Base-by-base conservation (phyloP, 1,139 yeast species). In the Suhomyces guaymorum region DNA sequence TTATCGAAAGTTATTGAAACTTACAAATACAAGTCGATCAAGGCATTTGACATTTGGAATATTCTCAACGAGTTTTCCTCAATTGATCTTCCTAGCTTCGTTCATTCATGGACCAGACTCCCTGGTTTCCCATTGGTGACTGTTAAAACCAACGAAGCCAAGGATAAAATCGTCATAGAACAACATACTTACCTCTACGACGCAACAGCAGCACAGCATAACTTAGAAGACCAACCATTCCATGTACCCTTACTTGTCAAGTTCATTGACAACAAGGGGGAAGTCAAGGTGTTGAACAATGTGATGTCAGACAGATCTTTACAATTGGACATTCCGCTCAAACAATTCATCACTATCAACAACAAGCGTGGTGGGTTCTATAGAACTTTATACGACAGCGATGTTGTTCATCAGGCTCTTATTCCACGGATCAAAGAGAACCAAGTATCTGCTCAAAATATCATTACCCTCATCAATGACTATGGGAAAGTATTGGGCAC, bases 31-130 rank as follows among this genome's bases (percentile, higher is more conserved):
- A 62, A 63, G 15, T 35, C 72, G 3, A 61, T 80, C 31, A 78
- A 75, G 46, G 75, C 84, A 3, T 54, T 66, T 25, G 84, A 81
- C 39, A 53, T 82, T 9, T 82, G 88, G 84, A 64, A 60, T 26
- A 55, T 47, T 13, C 48, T 73, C 24, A 57, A 65, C 40, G 56
- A 57, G 3, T 41, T 43, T 7, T 51, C 63, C 0, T 47, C 58
- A 1, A 39, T 62, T 16, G 75, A 73, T 38, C 38, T 72, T 19
- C 48, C 55, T 24, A 45, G 59, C 32, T 75, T 78, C 38, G 63
- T 73, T 44, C 73, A 75, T 41, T 73, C 84, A 1, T 82, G 88
- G 88, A 57, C 71, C 5, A 66, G 77, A 47, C 57, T 70, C 15
- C 68, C 80, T 1, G 88, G 88, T 0, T 71, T 61, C 37, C 90